These are phyloP conservation scores for Heliosperma pusillum DNA, from an alignment of 148 eudicot species.

Conservation along the genomic window DNA sequence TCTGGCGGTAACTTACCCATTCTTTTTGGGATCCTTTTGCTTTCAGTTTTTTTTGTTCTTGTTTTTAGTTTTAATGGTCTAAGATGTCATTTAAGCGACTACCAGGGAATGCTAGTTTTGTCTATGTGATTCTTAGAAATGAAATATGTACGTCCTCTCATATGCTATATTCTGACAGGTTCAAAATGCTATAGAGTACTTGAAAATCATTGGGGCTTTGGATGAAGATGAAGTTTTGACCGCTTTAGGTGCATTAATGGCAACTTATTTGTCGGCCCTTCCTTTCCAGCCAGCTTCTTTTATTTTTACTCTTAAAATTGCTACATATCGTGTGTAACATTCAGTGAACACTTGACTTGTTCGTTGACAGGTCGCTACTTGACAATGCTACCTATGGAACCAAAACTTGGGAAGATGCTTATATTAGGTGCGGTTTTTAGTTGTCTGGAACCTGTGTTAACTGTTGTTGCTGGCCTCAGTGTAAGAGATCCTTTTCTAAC, in stretches of 20 bases:
- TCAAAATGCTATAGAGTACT: constrained; percentile 91
- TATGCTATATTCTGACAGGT: constrained; percentile 45
- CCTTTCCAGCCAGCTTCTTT: background rate
- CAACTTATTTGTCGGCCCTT: background rate
- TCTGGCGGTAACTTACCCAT: constrained; percentile 56
- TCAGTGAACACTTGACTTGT: constrained; percentile 3
- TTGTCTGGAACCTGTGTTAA: constrained; percentile 87
- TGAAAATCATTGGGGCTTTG: constrained; percentile 89
- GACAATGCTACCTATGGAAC: constrained; percentile 86
- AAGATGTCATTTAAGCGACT: constrained; percentile 2
- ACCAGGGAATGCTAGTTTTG: background rate
- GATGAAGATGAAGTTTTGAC: constrained; percentile 81
- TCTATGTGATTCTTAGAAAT: background rate
- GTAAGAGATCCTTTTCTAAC: constrained; percentile 92
- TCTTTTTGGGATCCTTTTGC: too few relatives aligned
- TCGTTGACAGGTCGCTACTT: constrained; percentile 68
- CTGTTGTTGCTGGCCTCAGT: constrained; percentile 89
- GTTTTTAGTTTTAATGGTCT: background rate
- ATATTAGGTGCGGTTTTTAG: constrained; percentile 73
- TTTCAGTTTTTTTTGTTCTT: background rate
- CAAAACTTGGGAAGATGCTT: constrained; percentile 94
- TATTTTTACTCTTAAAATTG: background rate
- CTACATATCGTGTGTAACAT: background rate
- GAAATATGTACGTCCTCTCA: background rate
- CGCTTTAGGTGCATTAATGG: constrained; percentile 49